Percentiles rank a stretch among this genome's conserved stretches.
Evolutionary conservation across 768 basidiomycete genomes (phyloP).

Genomic region (Termitomyces sp.): DNA sequence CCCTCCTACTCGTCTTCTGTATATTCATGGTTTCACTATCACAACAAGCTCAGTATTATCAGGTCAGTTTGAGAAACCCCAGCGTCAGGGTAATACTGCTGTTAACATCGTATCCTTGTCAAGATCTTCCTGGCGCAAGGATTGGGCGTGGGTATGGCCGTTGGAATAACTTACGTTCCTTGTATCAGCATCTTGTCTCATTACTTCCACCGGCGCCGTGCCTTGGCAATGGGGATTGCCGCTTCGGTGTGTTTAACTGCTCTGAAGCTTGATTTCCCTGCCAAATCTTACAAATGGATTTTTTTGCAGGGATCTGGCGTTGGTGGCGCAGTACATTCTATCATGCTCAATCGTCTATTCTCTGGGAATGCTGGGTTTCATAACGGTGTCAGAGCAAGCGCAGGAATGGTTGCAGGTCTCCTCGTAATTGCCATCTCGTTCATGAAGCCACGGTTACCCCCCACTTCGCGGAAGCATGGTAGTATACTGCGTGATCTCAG

Average conservation of each 20-base stretch:
- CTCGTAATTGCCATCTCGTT: conserved; percentile 23
- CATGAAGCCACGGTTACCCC: conserved; percentile 35
- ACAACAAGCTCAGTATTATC: conserved; percentile 23
- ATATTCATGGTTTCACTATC: conserved; percentile 27
- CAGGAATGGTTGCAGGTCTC: conserved; percentile 24
- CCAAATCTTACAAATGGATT: conserved; percentile 4
- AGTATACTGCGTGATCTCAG: conserved; percentile 22
- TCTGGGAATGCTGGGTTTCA: conserved; percentile 44
- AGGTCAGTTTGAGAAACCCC: conserved; percentile 12
- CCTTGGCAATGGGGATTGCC: conserved; percentile 45
- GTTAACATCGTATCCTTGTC: not conserved
- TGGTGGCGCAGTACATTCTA: conserved; percentile 56
- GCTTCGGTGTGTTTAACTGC: conserved; percentile 26
- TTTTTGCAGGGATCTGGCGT: conserved; percentile 43
- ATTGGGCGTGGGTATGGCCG: conserved; percentile 39
- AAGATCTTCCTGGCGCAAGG: conserved; percentile 45
- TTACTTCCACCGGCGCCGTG: conserved; percentile 39
- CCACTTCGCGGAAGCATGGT: conserved; percentile 24
- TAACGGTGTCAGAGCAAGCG: conserved; percentile 35
- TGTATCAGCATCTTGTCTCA: conserved; percentile 41
- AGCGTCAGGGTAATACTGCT: not conserved
- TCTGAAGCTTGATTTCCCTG: not conserved
- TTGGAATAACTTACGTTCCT: conserved; percentile 42
- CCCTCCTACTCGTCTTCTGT: conserved; percentile 21
- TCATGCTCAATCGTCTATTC: conserved; percentile 54